Conservation (phyloP, 1,139 yeast genomes). For the Scheffersomyces cryptocercus region DNA sequence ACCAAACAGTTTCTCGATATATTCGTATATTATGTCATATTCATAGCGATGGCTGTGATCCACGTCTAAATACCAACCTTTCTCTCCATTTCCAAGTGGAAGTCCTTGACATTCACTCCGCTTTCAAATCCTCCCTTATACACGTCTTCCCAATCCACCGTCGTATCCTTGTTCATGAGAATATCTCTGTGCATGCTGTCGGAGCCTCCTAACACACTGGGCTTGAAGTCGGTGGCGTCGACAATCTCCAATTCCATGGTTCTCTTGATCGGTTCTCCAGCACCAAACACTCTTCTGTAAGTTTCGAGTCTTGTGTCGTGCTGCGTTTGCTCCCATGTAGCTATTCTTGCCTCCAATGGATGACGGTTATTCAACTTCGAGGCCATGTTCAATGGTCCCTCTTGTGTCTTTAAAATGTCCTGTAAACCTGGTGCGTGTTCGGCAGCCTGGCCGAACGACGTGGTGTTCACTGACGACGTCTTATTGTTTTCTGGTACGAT, state of each 20-base stretch:
- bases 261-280: conserved; percentile 91
- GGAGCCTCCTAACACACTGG: conserved; percentile 59
- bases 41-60: not conserved
- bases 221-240: conserved; percentile 70
- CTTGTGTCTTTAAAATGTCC: conserved; percentile 56
- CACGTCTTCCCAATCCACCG: conserved; percentile 92
- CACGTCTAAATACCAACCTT: conserved; percentile 52
- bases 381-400: conserved; percentile 63
- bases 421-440: conserved; percentile 63
- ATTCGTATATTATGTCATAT: too few relatives aligned
- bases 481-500: conserved; percentile 49
- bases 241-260: conserved; percentile 82
- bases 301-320: conserved; percentile 70
- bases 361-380: conserved; percentile 80
- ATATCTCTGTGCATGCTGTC: conserved; percentile 72
- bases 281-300: conserved; percentile 82
- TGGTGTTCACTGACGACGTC: conserved; percentile 44
- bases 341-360: conserved; percentile 77
- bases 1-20: too few relatives aligned
- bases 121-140: conserved; percentile 58
- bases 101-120: conserved; percentile 43
- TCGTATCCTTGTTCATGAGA: conserved; percentile 69
- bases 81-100: conserved; percentile 72
- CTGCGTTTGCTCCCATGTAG: conserved; percentile 81
- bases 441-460: conserved; percentile 53